Percentiles rank a stretch among this genome's conserved stretches.
Conservation (phyloP, 768 basidiomycete species). For the Russula griseocarnosa region DNA sequence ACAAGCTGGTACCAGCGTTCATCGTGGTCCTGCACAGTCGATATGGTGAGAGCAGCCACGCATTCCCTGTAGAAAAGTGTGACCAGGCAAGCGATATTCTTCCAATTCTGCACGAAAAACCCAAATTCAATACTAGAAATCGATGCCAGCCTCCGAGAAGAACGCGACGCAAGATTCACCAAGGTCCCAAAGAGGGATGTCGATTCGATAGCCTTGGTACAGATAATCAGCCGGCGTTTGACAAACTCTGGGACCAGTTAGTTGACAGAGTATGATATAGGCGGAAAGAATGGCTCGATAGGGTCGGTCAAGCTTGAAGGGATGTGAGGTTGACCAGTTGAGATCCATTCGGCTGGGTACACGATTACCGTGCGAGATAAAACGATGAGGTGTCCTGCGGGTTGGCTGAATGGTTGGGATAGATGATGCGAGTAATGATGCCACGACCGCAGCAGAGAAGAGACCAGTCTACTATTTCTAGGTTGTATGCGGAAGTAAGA, state of each 20-base stretch:
- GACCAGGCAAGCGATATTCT: not conserved
- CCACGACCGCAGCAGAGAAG: conserved; percentile 24
- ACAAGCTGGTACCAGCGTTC: conserved; percentile 12
- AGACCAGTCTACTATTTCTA: conserved; percentile 16
- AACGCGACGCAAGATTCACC: not conserved
- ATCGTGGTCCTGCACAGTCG: not conserved
- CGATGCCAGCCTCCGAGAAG: not conserved
- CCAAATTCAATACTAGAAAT: conserved; percentile 10
- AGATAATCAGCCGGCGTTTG: conserved; percentile 15
- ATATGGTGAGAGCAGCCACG: not conserved
- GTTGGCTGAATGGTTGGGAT: conserved; percentile 8
- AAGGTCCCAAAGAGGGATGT: conserved; percentile 8
- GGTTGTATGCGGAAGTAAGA: not conserved
- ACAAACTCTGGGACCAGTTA: not conserved
- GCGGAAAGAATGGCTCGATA: conserved; percentile 24
- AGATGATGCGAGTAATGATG: conserved; percentile 18
- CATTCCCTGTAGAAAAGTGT: conserved; percentile 8
- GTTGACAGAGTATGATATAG: conserved; percentile 20
- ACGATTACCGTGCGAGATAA: conserved; percentile 10
- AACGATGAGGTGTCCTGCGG: not conserved
- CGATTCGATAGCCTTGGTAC: not conserved
- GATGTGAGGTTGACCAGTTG: not conserved
- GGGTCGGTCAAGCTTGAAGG: not conserved
- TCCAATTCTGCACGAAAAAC: not conserved
- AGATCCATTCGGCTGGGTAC: not conserved